phyloP scores from a whole-genome alignment of 2,329 filamentous ascomycete genomes.

The Phaeosphaeriaceae sp. region DNA sequence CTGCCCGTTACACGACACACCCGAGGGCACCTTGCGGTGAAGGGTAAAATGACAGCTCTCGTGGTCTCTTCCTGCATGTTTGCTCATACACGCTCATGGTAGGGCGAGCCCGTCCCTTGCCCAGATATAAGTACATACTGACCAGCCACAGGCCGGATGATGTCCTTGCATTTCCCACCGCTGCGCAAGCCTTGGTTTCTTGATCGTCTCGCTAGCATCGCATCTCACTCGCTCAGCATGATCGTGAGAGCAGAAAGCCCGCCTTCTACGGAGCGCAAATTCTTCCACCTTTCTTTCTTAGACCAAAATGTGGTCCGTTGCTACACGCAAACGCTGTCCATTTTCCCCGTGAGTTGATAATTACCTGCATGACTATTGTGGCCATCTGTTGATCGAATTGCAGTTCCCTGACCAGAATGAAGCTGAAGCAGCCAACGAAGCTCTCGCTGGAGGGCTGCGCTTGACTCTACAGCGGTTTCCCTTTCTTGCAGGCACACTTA shows the following conservation, averaged over 20 bases:
- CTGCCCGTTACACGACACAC: constrained; percentile 33
- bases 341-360: constrained; percentile 32
- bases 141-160: constrained; percentile 22
- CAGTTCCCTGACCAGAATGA: constrained; percentile 38
- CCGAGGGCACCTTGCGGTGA: constrained; percentile 38
- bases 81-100: constrained; percentile 26
- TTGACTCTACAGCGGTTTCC: constrained; percentile 34
- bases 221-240: constrained; percentile 27
- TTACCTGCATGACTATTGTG: not conserved
- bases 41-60: constrained; percentile 35
- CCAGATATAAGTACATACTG: constrained; percentile 26
- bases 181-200: constrained; percentile 24
- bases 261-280: constrained; percentile 23
- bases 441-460: constrained; percentile 30
- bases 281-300: constrained; percentile 37
- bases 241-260: constrained; percentile 32
- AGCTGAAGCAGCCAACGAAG: constrained; percentile 33
- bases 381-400: constrained; percentile 1
- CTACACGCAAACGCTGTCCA: constrained; percentile 39
- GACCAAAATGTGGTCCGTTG: constrained; percentile 43
- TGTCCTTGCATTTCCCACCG: constrained; percentile 27
- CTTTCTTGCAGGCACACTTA: constrained; percentile 41
- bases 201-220: constrained; percentile 22
- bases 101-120: constrained; percentile 25
- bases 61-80: constrained; percentile 31